These are phyloP conservation scores for Crucihimalaya himalaica DNA, from an alignment of 345 rosid genomes.

Conservation along the genomic window DNA sequence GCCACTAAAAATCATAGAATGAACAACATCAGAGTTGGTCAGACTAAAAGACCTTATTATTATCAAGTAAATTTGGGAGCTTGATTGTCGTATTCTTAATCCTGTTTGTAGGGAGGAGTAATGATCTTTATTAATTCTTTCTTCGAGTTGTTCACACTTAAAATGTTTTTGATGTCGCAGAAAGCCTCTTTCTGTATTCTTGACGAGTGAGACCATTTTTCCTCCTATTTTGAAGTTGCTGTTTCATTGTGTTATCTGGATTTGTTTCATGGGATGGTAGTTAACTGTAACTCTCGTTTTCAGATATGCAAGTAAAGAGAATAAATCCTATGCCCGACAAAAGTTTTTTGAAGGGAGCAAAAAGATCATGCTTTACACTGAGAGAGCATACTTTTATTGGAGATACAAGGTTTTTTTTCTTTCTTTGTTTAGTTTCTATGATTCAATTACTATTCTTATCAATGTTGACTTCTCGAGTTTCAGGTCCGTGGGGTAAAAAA, in stretches of 20 bases:
- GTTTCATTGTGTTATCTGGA: neutral
- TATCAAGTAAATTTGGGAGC: neutral
- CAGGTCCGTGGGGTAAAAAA: constrained; percentile 87
- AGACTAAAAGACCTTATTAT: neutral
- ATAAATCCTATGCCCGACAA: constrained; percentile 73
- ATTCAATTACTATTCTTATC: neutral
- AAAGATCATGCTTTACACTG: constrained; percentile 86
- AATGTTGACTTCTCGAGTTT: constrained; percentile 18
- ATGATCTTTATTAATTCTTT: constrained; percentile 83
- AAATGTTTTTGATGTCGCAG: constrained; percentile 80
- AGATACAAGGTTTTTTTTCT: constrained; percentile 68
- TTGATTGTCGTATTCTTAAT: constrained; percentile 20
- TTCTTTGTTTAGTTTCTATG: neutral
- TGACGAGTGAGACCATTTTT: constrained; percentile 67
- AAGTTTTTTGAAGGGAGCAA: constrained; percentile 67
- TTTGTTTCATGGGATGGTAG: constrained; percentile 13
- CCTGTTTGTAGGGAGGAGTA: constrained; percentile 68
- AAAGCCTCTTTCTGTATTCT: constrained; percentile 82
- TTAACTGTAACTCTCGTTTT: constrained; percentile 12
- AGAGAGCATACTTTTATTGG: constrained; percentile 79
- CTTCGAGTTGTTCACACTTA: constrained; percentile 74
- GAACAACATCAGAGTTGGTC: neutral
- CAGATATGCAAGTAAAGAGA: constrained; percentile 66
- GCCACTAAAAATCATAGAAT: neutral
- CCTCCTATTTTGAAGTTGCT: neutral